Conservation (phyloP, 495 filamentous ascomycete genomes). For the Aspergillus haitiensis region DNA sequence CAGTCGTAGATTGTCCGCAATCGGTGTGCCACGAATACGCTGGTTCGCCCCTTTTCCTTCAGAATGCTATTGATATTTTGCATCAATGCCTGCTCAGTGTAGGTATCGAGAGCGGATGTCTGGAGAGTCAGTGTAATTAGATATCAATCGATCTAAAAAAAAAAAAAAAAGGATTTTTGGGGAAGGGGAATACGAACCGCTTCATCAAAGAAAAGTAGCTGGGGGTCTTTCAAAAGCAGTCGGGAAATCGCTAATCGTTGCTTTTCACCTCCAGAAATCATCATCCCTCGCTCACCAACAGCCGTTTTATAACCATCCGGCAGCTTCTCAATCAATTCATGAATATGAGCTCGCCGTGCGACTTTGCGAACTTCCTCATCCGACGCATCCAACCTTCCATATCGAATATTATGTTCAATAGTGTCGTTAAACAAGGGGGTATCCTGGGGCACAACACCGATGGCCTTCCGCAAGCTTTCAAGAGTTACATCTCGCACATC, state of each 20-base stretch:
- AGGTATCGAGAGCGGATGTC: constrained; percentile 92
- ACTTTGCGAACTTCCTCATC: constrained; percentile 71
- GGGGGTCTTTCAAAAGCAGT: constrained; percentile 86
- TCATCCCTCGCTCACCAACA: constrained; percentile 95
- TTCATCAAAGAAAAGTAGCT: constrained; percentile 94
- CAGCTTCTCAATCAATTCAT: constrained; percentile 73
- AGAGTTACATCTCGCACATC: constrained; percentile 81
- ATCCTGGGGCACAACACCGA: constrained; percentile 96
- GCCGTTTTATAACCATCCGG: constrained; percentile 88
- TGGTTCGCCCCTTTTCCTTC: constrained; percentile 83
- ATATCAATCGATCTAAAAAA: constrained; percentile 5
- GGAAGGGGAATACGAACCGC: constrained; percentile 55
- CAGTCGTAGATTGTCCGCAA: constrained; percentile 92
- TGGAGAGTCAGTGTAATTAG: constrained; percentile 28
- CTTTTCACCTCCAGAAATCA: constrained; percentile 98
- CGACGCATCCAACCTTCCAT: constrained; percentile 82
- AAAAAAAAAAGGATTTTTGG: background rate
- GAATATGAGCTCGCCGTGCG: constrained; percentile 77
- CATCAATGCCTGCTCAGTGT: constrained; percentile 90
- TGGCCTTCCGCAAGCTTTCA: constrained; percentile 78
- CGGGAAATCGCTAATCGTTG: constrained; percentile 87
- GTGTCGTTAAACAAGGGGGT: constrained; percentile 96
- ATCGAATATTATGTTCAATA: constrained; percentile 91
- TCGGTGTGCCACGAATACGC: constrained; percentile 90
- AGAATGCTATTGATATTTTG: constrained; percentile 93